Percentiles rank a stretch among this genome's conserved stretches.
phyloP scores from a whole-genome alignment of 305 asterid genomes.

The Fraxinus latifolia region DNA sequence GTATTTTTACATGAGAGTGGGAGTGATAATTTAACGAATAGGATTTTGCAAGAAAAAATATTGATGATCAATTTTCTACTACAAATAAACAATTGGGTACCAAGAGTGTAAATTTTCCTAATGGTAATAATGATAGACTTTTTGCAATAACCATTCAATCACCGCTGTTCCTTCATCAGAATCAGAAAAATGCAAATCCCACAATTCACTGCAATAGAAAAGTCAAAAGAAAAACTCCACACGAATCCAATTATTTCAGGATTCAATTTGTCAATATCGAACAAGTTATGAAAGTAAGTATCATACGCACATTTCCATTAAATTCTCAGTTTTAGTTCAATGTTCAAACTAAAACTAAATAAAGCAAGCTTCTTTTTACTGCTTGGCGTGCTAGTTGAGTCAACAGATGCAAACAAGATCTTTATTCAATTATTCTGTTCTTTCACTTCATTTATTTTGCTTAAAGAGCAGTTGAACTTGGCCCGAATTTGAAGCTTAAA shows the following conservation, averaged over 20 bases:
- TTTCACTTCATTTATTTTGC: background rate
- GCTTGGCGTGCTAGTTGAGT: conserved; percentile 23
- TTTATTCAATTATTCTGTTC: conserved; percentile 9
- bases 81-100: background rate
- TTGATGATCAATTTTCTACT: background rate
- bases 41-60: background rate
- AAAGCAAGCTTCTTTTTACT: conserved; percentile 22
- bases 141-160: background rate
- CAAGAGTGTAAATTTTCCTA: background rate
- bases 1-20: background rate
- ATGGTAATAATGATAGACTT: background rate
- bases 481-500: conserved; percentile 18
- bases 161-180: background rate
- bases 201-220: background rate
- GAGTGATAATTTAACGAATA: background rate
- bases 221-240: background rate
- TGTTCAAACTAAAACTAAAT: conserved; percentile 15
- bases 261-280: conserved; percentile 2
- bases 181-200: background rate
- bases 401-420: conserved; percentile 18
- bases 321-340: conserved; percentile 9
- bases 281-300: background rate
- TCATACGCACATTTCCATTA: conserved; percentile 2
- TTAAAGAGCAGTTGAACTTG: background rate
- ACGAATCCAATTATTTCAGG: conserved; percentile 4